Conservation (phyloP, 768 basidiomycete species). For the Pholiota conissans region DNA sequence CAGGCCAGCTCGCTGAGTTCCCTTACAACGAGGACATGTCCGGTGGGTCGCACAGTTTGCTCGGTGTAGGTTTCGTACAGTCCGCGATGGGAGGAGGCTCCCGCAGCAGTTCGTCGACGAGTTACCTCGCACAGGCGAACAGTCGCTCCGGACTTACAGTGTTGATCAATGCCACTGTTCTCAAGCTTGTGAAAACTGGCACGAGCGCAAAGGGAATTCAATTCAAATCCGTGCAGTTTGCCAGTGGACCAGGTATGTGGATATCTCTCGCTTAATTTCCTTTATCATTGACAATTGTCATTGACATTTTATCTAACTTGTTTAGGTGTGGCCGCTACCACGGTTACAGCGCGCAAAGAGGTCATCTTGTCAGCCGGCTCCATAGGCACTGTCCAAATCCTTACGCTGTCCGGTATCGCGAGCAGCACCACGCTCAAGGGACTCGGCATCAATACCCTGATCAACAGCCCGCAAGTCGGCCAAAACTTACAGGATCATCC, state of each 20-base stretch:
- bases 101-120: constrained; percentile 36
- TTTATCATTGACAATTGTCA: neutral
- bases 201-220: constrained; percentile 4
- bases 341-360: constrained; percentile 26
- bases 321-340: neutral
- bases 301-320: neutral
- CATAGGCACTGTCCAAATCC: constrained; percentile 30
- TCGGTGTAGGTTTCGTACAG: constrained; percentile 35
- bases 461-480: constrained; percentile 42
- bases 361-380: constrained; percentile 38
- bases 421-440: constrained; percentile 29
- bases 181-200: constrained; percentile 22
- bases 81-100: constrained; percentile 28
- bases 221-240: constrained; percentile 21
- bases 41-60: constrained; percentile 24
- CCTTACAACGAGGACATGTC: constrained; percentile 35
- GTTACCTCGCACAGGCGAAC: constrained; percentile 31
- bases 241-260: neutral
- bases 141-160: constrained; percentile 35
- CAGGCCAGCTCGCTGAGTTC: constrained; percentile 32
- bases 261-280: neutral
- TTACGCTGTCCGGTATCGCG: constrained; percentile 45
- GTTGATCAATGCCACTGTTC: constrained; percentile 31
- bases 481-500: constrained; percentile 47
- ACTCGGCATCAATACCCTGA: constrained; percentile 35